Conservation (phyloP, 495 filamentous ascomycete species). For the Stereocaulon alpinum region DNA sequence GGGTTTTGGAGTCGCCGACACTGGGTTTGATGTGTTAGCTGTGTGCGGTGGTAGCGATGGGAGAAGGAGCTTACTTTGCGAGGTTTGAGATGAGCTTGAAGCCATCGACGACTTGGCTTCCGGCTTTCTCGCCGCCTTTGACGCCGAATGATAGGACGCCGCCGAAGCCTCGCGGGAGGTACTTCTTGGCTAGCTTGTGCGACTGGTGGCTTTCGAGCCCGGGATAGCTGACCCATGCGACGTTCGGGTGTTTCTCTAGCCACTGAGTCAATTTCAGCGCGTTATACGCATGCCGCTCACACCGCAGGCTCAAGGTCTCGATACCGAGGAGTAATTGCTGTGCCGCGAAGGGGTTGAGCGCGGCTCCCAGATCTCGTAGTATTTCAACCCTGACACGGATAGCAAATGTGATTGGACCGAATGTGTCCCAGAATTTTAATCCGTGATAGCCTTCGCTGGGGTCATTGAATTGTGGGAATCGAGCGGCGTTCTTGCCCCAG, state of each 20-base stretch:
- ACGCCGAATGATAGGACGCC: conserved; percentile 90
- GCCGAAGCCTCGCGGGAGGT: conserved; percentile 77
- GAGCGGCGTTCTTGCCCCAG: conserved; percentile 79
- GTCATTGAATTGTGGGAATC: conserved; percentile 91
- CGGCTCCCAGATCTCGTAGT: conserved; percentile 74
- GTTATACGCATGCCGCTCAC: conserved; percentile 82
- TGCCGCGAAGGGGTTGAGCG: conserved; percentile 88
- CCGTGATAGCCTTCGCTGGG: conserved; percentile 92
- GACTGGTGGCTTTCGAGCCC: conserved; percentile 74
- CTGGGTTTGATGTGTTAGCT: conserved; percentile 24
- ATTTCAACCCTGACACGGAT: conserved; percentile 80
- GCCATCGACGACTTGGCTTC: conserved; percentile 79
- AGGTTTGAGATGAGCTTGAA: conserved; percentile 94
- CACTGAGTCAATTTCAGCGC: conserved; percentile 71
- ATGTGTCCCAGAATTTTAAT: conserved; percentile 94
- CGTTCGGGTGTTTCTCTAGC: conserved; percentile 72
- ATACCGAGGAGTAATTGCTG: conserved; percentile 85
- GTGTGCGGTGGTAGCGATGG: not conserved
- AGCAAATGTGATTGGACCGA: conserved; percentile 73
- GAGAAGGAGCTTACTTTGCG: conserved; percentile 49
- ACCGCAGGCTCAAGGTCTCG: conserved; percentile 81
- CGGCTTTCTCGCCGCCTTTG: conserved; percentile 73
- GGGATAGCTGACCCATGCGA: conserved; percentile 90
- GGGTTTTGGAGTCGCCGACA: conserved; percentile 66
- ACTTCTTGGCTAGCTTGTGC: conserved; percentile 79